Evolutionary conservation across 345 rosid genomes (phyloP).

Genomic region (Eucalyptus marginata): DNA sequence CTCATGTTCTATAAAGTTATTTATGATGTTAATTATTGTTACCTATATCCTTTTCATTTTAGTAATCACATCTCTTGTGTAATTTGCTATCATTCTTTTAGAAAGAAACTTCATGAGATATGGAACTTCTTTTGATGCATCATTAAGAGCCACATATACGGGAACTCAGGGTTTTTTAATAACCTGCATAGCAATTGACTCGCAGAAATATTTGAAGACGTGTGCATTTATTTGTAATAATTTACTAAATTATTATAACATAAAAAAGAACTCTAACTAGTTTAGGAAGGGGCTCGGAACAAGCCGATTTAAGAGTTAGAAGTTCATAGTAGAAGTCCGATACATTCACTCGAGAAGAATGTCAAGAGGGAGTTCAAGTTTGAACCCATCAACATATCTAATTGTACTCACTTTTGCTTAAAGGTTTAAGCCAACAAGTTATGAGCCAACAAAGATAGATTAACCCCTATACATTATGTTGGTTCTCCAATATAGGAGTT

Average conservation of each 20-base stretch:
- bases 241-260: neutral
- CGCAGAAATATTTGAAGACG: neutral
- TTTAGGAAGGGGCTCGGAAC: neutral
- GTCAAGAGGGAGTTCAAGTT: neutral
- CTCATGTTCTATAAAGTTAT: neutral
- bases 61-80: neutral
- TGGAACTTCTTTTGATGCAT: neutral
- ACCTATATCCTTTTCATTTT: neutral
- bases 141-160: neutral
- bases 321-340: neutral
- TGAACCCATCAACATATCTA: accelerated
- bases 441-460: neutral
- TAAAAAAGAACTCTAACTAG: neutral
- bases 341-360: neutral
- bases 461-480: neutral
- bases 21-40: neutral
- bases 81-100: neutral
- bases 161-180: neutral
- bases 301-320: neutral
- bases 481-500: neutral
- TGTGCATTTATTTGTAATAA: neutral
- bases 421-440: neutral
- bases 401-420: neutral
- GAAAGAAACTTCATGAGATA: neutral
- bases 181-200: neutral